Base-by-base conservation (phyloP, 1,284 basidiomycete species). In the Leccinum fallax region DNA sequence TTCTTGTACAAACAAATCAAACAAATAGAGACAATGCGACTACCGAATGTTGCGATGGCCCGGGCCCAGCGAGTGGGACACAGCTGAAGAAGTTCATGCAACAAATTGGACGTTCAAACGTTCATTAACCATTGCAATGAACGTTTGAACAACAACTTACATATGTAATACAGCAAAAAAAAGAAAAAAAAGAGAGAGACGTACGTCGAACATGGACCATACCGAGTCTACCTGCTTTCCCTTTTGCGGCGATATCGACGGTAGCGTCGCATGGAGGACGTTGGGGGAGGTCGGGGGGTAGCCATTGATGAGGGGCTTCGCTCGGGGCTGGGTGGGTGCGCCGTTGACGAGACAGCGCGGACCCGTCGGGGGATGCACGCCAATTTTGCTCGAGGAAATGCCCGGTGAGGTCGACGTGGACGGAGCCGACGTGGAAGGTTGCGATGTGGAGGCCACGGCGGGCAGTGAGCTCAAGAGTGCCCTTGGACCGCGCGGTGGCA, bases 401-500 rank as follows among this genome's bases (percentile, higher is more conserved):
- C 63, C 61, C 53, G 75, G 66, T 5, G 75, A 70, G 60, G 74
- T 66, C 19, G 75, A 71, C 36, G 75, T 64, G 28, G 71, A 68
- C 16, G 63, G 60, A 28, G 57, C 59, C 34, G 74, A 69, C 49
- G 76, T 64, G 21, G 78, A 74, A 7, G 76, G 59, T 59, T 71
- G 70, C 26, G 63, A 75, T 55, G 69, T 56, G 57, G 76, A 65
- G 36, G 75, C 43, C 13, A 63, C 58, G 52, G 69, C 69, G 59
- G 75, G 76, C 19, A 82, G 63, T 48, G 81, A 77, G 65, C 80
- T 82, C 61, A 86, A 70, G 63, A 91, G 79, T 52, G 89, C 89
- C 64, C 89, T 78, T 58, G 89, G 89, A 62, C 88, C 89, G 68
- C 80, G 83, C 66, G 89, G 89, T 68, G 89, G 89, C 58, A 83